Evolutionary conservation across 2,329 filamentous ascomycete species (phyloP).

Genomic region (Colletotrichum melonis): DNA sequence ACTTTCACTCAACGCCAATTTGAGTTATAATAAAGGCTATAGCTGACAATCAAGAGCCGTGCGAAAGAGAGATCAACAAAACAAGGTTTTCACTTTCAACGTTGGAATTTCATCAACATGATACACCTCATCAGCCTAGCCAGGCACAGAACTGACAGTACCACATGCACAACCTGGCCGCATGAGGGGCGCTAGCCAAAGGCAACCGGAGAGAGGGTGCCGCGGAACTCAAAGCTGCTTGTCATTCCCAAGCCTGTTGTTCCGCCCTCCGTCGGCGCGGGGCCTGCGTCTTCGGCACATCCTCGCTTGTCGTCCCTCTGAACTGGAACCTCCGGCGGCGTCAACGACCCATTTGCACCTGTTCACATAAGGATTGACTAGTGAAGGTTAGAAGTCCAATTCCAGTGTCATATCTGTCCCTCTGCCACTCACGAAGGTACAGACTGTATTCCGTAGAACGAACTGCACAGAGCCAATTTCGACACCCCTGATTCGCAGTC

Average conservation of each 20-base stretch:
- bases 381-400: background rate
- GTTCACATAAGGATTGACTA: background rate
- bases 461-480: background rate
- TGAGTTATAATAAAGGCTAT: background rate
- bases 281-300: background rate
- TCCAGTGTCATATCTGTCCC: background rate
- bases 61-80: slow-evolving; percentile 9
- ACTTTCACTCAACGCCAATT: background rate
- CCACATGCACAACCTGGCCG: slow-evolving; percentile 29
- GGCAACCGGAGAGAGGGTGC: background rate
- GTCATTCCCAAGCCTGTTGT: background rate
- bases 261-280: background rate
- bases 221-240: background rate
- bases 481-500: background rate
- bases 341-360: background rate
- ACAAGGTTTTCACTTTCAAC: slow-evolving; percentile 19
- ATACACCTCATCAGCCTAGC: slow-evolving; percentile 24
- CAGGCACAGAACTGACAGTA: slow-evolving; percentile 2
- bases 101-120: slow-evolving; percentile 14
- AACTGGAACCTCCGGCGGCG: background rate
- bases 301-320: background rate
- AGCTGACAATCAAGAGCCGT: background rate
- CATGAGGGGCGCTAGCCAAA: background rate
- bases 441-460: background rate
- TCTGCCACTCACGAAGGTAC: background rate